These are phyloP conservation scores for Aspergillus heteromorphus DNA, from an alignment of 495 filamentous ascomycete genomes.

Conservation along the genomic window DNA sequence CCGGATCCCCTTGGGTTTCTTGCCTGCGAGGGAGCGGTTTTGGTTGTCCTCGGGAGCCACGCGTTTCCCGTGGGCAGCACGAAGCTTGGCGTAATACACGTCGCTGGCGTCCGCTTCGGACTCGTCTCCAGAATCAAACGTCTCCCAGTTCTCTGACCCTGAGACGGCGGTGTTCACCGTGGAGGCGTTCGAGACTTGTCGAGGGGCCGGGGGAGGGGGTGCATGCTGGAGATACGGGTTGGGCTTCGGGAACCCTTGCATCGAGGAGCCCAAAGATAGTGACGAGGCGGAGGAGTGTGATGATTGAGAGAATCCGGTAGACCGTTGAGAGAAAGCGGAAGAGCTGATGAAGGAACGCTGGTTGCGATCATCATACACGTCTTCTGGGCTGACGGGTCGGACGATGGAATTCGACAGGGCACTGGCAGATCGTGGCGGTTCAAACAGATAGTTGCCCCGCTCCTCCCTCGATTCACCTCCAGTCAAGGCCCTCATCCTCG, in stretches of 20 bases:
- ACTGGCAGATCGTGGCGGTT: constrained; percentile 60
- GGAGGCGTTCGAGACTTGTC: constrained; percentile 70
- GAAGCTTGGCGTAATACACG: constrained; percentile 70
- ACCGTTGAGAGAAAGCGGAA: constrained; percentile 41
- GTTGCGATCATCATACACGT: constrained; percentile 72
- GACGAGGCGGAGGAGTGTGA: constrained; percentile 36
- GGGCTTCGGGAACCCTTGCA: constrained; percentile 31
- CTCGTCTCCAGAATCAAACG: constrained; percentile 73
- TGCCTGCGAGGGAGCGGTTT: constrained; percentile 42
- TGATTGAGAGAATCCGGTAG: constrained; percentile 36
- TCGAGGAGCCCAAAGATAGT: constrained; percentile 33
- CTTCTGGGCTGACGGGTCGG: constrained; percentile 74
- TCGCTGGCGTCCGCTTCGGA: constrained; percentile 70
- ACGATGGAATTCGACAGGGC: constrained; percentile 63
- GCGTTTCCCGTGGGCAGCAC: constrained; percentile 59
- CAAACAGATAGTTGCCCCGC: constrained; percentile 53
- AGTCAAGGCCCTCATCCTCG: constrained; percentile 79
- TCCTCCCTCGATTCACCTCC: constrained; percentile 62
- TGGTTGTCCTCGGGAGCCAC: constrained; percentile 54
- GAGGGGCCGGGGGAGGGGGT: constrained; percentile 45
- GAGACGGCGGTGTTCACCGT: constrained; percentile 58
- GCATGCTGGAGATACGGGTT: constrained; percentile 41
- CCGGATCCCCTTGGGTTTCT: constrained; percentile 50
- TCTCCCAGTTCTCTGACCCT: constrained; percentile 94
- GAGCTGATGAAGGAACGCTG: constrained; percentile 46